A percentile compares a stretch with the other conserved stretches of the same genome.
Evolutionary conservation across 2,329 filamentous ascomycete species (phyloP).

Genomic region (Coniella lustricola): DNA sequence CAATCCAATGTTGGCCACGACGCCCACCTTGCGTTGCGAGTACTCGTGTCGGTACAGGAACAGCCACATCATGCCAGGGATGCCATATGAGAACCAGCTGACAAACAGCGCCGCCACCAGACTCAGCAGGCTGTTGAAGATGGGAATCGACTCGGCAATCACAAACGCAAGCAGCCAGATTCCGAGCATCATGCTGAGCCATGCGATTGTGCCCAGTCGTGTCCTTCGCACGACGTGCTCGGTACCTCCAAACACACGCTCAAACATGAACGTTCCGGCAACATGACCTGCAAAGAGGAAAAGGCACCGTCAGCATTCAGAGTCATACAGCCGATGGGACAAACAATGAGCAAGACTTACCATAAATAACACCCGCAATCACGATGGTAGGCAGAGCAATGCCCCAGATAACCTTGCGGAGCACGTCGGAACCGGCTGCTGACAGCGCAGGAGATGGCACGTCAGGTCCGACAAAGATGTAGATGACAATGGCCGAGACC

Average conservation of each 20-base stretch:
- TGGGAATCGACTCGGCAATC: conserved; percentile 62
- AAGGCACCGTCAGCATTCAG: too few relatives aligned
- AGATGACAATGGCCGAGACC: conserved; percentile 58
- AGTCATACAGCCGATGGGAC: too few relatives aligned
- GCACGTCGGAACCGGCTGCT: conserved; percentile 42
- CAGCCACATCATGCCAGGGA: conserved; percentile 41
- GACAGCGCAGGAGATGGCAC: conserved; percentile 62
- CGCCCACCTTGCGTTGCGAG: conserved; percentile 28
- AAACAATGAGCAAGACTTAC: not conserved
- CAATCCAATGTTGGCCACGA: conserved; percentile 26
- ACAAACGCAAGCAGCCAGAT: conserved; percentile 59
- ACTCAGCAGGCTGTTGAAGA: conserved; percentile 59
- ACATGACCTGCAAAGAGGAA: conserved; percentile 41
- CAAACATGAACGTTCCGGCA: conserved; percentile 59
- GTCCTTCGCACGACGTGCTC: conserved; percentile 47
- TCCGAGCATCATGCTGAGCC: conserved; percentile 48
- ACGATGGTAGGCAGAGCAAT: conserved; percentile 64
- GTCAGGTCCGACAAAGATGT: conserved; percentile 54
- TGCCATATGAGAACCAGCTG: conserved; percentile 57
- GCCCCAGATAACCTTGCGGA: conserved; percentile 61
- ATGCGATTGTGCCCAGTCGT: conserved; percentile 44
- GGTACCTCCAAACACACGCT: conserved; percentile 54
- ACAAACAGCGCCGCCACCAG: conserved; percentile 58
- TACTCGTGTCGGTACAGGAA: conserved; percentile 38
- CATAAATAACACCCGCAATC: conserved; percentile 62